phyloP scores from a whole-genome alignment of 1,284 basidiomycete species.

The Ceratobasidium sp. region DNA sequence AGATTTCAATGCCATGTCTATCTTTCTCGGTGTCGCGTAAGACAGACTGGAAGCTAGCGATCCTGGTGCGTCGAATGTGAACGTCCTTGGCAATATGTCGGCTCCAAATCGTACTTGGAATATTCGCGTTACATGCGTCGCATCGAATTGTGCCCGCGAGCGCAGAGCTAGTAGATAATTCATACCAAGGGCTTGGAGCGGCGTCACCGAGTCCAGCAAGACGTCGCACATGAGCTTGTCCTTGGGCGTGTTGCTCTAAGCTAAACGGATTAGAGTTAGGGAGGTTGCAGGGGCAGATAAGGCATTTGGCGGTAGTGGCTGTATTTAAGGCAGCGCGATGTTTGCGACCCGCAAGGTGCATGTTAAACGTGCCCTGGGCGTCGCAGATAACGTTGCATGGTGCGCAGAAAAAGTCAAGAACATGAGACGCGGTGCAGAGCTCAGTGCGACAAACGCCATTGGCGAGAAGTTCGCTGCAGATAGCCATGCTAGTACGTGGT shows the following conservation, averaged over 20 bases:
- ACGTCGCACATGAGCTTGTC: constrained; percentile 49
- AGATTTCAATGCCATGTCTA: constrained; percentile 58
- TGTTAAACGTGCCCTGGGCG: constrained; percentile 47
- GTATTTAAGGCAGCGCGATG: constrained; percentile 44
- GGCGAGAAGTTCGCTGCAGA: constrained; percentile 39
- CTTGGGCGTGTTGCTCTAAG: constrained; percentile 54
- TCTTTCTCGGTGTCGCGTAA: constrained; percentile 61
- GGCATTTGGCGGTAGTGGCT: constrained; percentile 27
- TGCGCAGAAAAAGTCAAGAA: constrained; percentile 52
- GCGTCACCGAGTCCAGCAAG: constrained; percentile 48
- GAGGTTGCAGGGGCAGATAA: constrained; percentile 54
- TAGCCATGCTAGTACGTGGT: background rate
- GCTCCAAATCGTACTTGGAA: constrained; percentile 53
- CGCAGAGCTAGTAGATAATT: constrained; percentile 30
- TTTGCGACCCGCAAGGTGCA: constrained; percentile 51
- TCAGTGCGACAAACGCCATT: constrained; percentile 51
- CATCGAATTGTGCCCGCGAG: constrained; percentile 55
- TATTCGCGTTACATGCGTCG: constrained; percentile 56
- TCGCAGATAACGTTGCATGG: constrained; percentile 56
- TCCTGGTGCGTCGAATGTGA: constrained; percentile 55
- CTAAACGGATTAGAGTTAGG: constrained; percentile 49
- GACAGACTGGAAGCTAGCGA: constrained; percentile 54
- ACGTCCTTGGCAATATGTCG: constrained; percentile 50
- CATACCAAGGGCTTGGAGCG: constrained; percentile 50
- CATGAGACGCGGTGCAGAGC: constrained; percentile 39